Conservation (phyloP, 2,329 filamentous ascomycete genomes). For the Exophiala sideris region DNA sequence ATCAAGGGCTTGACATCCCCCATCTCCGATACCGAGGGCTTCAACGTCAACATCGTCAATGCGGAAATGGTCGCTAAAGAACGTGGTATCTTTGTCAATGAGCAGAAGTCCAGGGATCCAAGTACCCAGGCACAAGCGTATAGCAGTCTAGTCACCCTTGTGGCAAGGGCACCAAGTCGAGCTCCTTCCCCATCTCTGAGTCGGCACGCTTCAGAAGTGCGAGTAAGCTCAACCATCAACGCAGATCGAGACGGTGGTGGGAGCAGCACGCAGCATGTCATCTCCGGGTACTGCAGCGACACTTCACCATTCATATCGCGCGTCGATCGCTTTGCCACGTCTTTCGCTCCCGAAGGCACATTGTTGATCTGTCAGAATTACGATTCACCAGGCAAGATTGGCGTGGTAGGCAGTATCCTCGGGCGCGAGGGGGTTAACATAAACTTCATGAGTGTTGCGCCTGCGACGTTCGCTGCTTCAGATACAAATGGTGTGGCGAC, state of each 20-base stretch:
- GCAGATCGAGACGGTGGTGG: background rate
- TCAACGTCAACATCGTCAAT: slow-evolving; percentile 80
- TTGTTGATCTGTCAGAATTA: slow-evolving; percentile 78
- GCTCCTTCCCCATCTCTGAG: slow-evolving; percentile 38
- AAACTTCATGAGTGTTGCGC: slow-evolving; percentile 72
- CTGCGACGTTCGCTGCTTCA: slow-evolving; percentile 29
- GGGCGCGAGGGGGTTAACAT: slow-evolving; percentile 73
- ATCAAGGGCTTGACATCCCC: slow-evolving; percentile 71
- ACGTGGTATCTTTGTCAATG: slow-evolving; percentile 73
- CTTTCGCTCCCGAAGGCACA: slow-evolving; percentile 69
- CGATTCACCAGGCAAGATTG: slow-evolving; percentile 78
- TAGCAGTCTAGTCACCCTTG: slow-evolving; percentile 67
- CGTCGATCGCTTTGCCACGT: slow-evolving; percentile 69
- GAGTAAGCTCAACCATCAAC: background rate
- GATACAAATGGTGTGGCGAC: slow-evolving; percentile 18
- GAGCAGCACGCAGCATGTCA: slow-evolving; percentile 47
- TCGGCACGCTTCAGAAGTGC: slow-evolving; percentile 17
- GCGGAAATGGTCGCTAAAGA: slow-evolving; percentile 71
- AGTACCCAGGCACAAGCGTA: slow-evolving; percentile 56
- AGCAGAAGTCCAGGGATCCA: slow-evolving; percentile 63
- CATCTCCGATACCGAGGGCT: slow-evolving; percentile 63
- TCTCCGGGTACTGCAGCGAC: slow-evolving; percentile 42
- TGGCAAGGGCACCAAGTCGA: slow-evolving; percentile 46
- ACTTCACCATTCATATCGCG: slow-evolving; percentile 61
- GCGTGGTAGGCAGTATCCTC: slow-evolving; percentile 68